These are phyloP conservation scores for Pogostemon cablin DNA, from an alignment of 257 asterid species.

Conservation along the genomic window DNA sequence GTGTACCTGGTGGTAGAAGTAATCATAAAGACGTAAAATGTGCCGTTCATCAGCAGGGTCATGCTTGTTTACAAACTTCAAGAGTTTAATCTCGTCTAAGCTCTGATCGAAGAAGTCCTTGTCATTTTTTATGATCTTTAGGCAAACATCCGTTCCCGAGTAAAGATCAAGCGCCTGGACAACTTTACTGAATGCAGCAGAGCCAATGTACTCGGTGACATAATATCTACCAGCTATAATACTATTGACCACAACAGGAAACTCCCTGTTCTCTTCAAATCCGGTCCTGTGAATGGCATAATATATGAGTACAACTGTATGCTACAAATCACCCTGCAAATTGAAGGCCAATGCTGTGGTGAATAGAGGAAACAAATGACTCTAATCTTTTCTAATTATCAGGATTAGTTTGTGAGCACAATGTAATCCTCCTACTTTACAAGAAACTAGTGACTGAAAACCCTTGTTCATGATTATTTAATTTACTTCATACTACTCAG, in stretches of 20 bases:
- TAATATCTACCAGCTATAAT: conserved; percentile 80
- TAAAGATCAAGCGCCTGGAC: conserved; percentile 87
- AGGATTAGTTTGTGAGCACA: no score
- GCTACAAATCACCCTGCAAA: conserved; percentile 52
- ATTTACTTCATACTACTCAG: no score
- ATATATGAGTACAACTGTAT: conserved; percentile 54
- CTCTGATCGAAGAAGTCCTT: conserved; percentile 98
- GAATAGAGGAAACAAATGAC: conserved; percentile 16
- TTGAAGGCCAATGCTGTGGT: not conserved
- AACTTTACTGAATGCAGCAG: conserved; percentile 98
- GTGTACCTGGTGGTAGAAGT: conserved; percentile 91
- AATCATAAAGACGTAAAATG: conserved; percentile 87
- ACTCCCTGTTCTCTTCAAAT: conserved; percentile 88
- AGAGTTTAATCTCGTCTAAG: conserved; percentile 92
- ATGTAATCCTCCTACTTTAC: no score
- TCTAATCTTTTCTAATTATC: not conserved
- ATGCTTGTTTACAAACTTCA: conserved; percentile 87
- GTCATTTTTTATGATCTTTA: conserved; percentile 94
- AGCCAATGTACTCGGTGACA: conserved; percentile 82
- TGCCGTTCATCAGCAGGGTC: conserved; percentile 85
- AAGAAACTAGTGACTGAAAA: no score
- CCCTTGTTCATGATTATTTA: no score
- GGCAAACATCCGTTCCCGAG: conserved; percentile 80
- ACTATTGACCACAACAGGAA: conserved; percentile 73
- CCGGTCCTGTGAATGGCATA: conserved; percentile 87